Evolutionary conservation across 2,329 filamentous ascomycete genomes (phyloP), one percentile per base, ranked within the genome.

Genomic region (Hawksworthiomyces lignivorus): DNA sequence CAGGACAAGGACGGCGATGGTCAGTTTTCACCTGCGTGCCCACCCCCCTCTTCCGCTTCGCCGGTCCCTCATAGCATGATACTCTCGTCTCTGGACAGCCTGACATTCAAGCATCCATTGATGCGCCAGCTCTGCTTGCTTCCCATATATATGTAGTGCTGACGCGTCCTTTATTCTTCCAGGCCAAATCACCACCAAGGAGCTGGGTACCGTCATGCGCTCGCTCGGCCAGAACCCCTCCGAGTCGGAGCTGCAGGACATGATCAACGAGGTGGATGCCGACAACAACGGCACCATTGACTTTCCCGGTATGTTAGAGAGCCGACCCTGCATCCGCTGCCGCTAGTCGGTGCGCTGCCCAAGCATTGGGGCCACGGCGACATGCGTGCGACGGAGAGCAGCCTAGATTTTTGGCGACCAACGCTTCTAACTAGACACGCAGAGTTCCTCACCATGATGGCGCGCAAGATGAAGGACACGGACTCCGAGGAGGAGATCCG

Each of bases 401-500:
- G n/a, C n/a, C n/a, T n/a, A n/a, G n/a, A n/a, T n/a, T n/a, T n/a
- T n/a, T n/a, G n/a, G n/a, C n/a, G n/a, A n/a, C n/a, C n/a, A n/a
- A n/a, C n/a, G n/a, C n/a, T n/a, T n/a, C n/a, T n/a, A n/a, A n/a
- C n/a, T n/a, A n/a, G n/a, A n/a, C n/a, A n/a, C 40, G 33, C 58
- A 90, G 86, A 92, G 62, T 92, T 92, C 67, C 72, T 92, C 48
- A 92, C 86, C 50, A 92, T 92, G 86, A 92, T 92, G 86, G 86
- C 86, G 47, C 80, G 86, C 59, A 92, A 92, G 72, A 92, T 92
- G 86, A 90, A 90, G 74, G 86, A 90, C 58, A 92, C 86, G 54
- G 86, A 92, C 61, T 90, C 85, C 36, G 86, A 92, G 67, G 86
- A 92, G 68, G 86, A 92, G 64, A 92, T 92, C 55, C 80, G 86